phyloP scores from a whole-genome alignment of 352 stramenopile genomes.

The Aphanomyces invadans region DNA sequence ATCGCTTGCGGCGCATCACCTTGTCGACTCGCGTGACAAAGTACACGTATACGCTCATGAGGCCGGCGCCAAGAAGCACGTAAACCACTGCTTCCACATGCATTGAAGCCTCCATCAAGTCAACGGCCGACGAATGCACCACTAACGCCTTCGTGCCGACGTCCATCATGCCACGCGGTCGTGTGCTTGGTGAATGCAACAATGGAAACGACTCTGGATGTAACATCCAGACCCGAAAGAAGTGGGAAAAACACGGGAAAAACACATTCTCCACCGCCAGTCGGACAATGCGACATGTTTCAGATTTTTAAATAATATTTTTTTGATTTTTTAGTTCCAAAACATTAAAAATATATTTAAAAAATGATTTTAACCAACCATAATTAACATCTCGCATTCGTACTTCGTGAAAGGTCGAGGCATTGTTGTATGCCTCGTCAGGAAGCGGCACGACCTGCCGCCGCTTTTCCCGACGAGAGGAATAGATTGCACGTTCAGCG shows the following conservation, averaged over 20 bases:
- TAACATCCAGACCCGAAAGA: background rate
- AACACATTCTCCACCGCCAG: background rate
- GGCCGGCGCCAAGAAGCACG: conserved; percentile 2
- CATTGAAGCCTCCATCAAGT: background rate
- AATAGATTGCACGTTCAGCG: no score
- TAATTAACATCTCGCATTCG: no score
- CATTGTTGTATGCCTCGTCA: no score
- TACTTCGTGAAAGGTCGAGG: no score
- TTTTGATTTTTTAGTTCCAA: background rate
- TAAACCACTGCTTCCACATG: conserved; percentile 1
- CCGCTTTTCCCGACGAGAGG: no score
- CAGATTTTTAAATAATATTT: background rate
- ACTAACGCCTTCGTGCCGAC: background rate
- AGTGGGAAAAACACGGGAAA: background rate
- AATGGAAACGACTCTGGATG: background rate
- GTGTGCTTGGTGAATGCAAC: no score
- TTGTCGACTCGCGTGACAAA: background rate
- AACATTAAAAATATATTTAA: background rate
- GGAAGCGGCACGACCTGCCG: no score
- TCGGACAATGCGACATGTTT: background rate
- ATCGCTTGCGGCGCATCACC: conserved; percentile 4
- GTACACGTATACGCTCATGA: conserved; percentile 14
- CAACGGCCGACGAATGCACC: background rate
- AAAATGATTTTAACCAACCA: no score
- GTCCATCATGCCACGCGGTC: background rate